Base-by-base conservation (phyloP, 2,329 filamentous ascomycete genomes). In the Phaeomoniella chlamydospora region DNA sequence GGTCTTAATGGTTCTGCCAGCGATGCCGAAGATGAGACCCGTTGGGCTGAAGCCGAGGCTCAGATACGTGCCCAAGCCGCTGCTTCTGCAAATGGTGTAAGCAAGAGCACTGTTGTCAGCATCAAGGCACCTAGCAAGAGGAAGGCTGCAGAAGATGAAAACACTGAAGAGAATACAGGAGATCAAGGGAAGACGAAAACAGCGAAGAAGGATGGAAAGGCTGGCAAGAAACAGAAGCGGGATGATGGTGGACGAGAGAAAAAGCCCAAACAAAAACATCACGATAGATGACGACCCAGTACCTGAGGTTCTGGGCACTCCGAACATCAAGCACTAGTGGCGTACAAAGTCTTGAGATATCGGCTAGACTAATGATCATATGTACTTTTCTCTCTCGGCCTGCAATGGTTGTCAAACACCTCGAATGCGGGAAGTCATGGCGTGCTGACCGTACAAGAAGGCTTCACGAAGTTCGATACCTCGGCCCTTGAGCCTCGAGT, bases 91-190 rank as follows among this genome's bases (percentile, higher is more conserved):
- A 51, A 56, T 41, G 44, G 53, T 16, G 72, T 72, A 6, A 66
- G 70, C 35, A 62, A 65, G 33, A 73, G 68, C 49, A 67, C 68
- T 12, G 79, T 77, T 0, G 84, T 94, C 17, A 87, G 81, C 52
- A 74, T 96, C 37, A 90, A 87, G 67, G 65, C 65, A 39, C 84
- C 86, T 59, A 49, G 59, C 43, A 88, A 90, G 67, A 68, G 84
- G 48, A 92, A 92, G 61, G 80, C 74, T 34, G 63, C 64, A 5
- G 67, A 70, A 46, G 60, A 64, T 0, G n/a, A n/a, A n/a, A n/a
- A n/a, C n/a, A 60, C 68, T 2, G 64, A 61, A 16, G 67, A 70
- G 36, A 62, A 67, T 29, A 60, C 55, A 59, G 50, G 59, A 57
- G 46, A 61, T 58, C 2, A 59, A 63, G 41, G 54, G 57, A 33